These are phyloP conservation scores for Scytalidium lignicola DNA, from an alignment of 2,329 filamentous ascomycete species.

Conservation along the genomic window DNA sequence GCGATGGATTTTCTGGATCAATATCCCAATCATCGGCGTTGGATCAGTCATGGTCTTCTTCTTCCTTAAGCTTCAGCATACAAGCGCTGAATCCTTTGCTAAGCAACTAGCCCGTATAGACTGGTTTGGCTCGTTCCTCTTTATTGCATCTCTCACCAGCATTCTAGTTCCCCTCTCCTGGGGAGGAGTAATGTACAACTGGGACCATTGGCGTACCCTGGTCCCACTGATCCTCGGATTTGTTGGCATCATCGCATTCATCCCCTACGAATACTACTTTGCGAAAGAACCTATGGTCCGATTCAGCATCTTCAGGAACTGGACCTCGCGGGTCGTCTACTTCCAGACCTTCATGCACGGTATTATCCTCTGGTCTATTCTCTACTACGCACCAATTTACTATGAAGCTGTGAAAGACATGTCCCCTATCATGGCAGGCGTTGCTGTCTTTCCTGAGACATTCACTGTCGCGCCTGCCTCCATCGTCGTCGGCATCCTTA, in stretches of 20 bases:
- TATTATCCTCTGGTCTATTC: conserved; percentile 46
- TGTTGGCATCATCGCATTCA: conserved; percentile 45
- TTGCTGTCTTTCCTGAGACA: conserved; percentile 54
- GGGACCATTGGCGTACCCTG: conserved; percentile 57
- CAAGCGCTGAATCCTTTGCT: conserved; percentile 12
- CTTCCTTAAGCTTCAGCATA: conserved; percentile 21
- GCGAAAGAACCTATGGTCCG: conserved; percentile 33
- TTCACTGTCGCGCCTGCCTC: conserved; percentile 60
- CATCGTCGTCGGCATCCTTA: conserved; percentile 48
- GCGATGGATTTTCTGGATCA: conserved; percentile 59
- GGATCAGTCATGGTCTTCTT: conserved; percentile 20
- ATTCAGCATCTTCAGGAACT: conserved; percentile 38
- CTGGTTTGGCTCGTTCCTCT: conserved; percentile 57
- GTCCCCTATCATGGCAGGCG: conserved; percentile 46
- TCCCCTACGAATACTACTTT: conserved; percentile 42
- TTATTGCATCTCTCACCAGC: conserved; percentile 52
- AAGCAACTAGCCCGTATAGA: conserved; percentile 47
- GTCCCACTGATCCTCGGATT: conserved; percentile 54
- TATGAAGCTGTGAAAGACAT: conserved; percentile 49
- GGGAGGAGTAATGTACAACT: conserved; percentile 61
- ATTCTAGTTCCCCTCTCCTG: conserved; percentile 60
- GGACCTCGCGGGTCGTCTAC: conserved; percentile 44
- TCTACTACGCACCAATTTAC: conserved; percentile 52
- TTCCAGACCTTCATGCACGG: conserved; percentile 53
- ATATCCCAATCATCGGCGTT: conserved; percentile 21